These are phyloP conservation scores for Scedosporium boydii DNA, from an alignment of 2,329 filamentous ascomycete species.

Conservation along the genomic window DNA sequence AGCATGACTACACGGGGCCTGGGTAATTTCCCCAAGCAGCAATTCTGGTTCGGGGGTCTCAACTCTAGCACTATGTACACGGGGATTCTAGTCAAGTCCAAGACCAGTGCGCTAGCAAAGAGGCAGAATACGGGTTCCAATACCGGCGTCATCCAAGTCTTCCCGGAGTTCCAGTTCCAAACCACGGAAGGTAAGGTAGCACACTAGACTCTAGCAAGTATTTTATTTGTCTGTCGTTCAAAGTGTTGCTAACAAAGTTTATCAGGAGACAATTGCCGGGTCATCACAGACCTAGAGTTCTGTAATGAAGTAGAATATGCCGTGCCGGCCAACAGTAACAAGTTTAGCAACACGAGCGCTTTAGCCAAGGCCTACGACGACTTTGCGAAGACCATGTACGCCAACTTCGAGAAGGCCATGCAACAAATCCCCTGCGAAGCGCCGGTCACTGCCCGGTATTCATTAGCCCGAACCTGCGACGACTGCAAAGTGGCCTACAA, in stretches of 20 bases:
- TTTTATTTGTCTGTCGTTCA: neutral
- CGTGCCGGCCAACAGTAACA: slow-evolving; percentile 68
- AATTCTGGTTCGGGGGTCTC: slow-evolving; percentile 75
- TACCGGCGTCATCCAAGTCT: slow-evolving; percentile 65
- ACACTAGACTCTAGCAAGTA: neutral
- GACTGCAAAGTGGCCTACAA: slow-evolving; percentile 80
- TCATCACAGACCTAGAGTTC: slow-evolving; percentile 81
- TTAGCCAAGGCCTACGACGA: slow-evolving; percentile 71
- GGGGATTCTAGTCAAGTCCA: slow-evolving; percentile 61
- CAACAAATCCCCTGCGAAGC: slow-evolving; percentile 82
- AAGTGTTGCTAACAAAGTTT: neutral
- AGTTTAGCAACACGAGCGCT: slow-evolving; percentile 46
- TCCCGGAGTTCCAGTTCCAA: slow-evolving; percentile 58
- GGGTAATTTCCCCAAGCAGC: slow-evolving; percentile 66
- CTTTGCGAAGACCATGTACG: slow-evolving; percentile 59
- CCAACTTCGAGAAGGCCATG: slow-evolving; percentile 71
- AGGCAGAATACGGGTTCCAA: slow-evolving; percentile 22
- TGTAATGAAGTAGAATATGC: slow-evolving; percentile 85
- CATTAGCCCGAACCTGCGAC: slow-evolving; percentile 64
- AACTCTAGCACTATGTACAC: slow-evolving; percentile 63
- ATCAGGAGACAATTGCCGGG: slow-evolving; percentile 68
- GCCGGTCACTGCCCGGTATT: slow-evolving; percentile 64
- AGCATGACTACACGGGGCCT: slow-evolving; percentile 61
- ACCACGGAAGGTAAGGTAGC: slow-evolving; percentile 62
- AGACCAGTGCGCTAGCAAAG: slow-evolving; percentile 33